Base-by-base conservation (phyloP, 148 eudicot genomes). In the Amaranthus cruentus region DNA sequence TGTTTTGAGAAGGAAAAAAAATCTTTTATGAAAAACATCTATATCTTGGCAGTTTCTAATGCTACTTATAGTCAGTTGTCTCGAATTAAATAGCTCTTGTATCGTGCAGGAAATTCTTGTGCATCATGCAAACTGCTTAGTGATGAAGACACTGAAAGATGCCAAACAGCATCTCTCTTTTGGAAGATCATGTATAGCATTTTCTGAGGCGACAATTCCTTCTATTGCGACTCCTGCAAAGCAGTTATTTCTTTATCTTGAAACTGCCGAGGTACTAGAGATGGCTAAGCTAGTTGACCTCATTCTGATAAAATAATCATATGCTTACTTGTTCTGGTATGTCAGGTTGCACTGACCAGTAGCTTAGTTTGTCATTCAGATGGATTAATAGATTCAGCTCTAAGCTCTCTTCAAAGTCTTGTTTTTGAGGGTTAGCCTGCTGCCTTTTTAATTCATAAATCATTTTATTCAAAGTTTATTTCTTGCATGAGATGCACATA, bases 191-290 rank as follows among this genome's bases (percentile, higher is more conserved):
- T 91, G 96, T 75, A 59, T 91, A 61, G 85, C 96, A 48, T 91
- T 83, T 73, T 85, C 79, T 74, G 96, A 91, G 83, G 91, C 85
- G 67, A 91, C 96, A 70, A 85, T 91, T 75, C 96, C 96, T 61
- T 87, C 93, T 52, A 79, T 87, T 70, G 84, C 85, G 14, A 51
- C 80, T 53, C 75, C 69, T 73, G 53, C 73, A 48, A 83, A 77
- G 83, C 96, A 85, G 84, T 77, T 88, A 71, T 77, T 80, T 71
- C 82, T 91, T 21, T 91, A 87, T 80, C 83, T 91, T 55, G 96
- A 91, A 78, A 82, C 96, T 57, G 91, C 88, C 9, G 96, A 91
- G 96, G 96, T 72, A 74, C 67, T 55, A 58, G 8, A 38, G 44
- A 13, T 58, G 51, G 61, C 49, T 42, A 44, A 42, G 62, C 28